phyloP scores from a whole-genome alignment of 2,329 filamentous ascomycete genomes.

The Cordyceps pruinosa region DNA sequence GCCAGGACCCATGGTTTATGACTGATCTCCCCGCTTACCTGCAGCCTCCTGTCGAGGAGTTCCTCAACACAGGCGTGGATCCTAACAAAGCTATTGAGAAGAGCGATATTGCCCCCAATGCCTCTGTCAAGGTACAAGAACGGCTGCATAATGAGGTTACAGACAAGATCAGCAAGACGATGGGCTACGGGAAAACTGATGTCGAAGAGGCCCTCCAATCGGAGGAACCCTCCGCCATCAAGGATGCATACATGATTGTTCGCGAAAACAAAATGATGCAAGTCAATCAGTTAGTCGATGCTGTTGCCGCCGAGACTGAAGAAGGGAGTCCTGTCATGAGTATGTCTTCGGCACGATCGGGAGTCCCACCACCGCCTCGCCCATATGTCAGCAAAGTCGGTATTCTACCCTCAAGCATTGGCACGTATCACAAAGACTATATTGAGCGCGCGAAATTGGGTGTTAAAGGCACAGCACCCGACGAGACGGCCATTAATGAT shows the following conservation, averaged over 20 bases:
- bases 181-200: conserved; percentile 93
- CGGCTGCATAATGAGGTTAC: conserved; percentile 89
- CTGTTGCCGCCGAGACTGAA: conserved; percentile 28
- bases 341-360: conserved; percentile 49
- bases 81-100: conserved; percentile 86
- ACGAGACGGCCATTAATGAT: conserved; percentile 39
- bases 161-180: conserved; percentile 92
- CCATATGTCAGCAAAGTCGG: conserved; percentile 78
- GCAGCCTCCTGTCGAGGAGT: conserved; percentile 80
- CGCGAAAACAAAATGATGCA: conserved; percentile 97
- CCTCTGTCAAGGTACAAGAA: conserved; percentile 72
- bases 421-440: conserved; percentile 83
- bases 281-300: conserved; percentile 53
- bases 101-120: conserved; percentile 71
- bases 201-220: conserved; percentile 90
- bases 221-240: conserved; percentile 93
- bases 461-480: conserved; percentile 35
- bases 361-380: conserved; percentile 43
- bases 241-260: conserved; percentile 97
- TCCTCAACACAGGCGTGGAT: conserved; percentile 88
- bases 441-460: conserved; percentile 65
- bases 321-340: conserved; percentile 45
- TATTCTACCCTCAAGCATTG: conserved; percentile 83
- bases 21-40: conserved; percentile 83
- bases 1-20: conserved; percentile 88